Evolutionary conservation across 2,329 filamentous ascomycete species (phyloP).

Genomic region (Trichoderma sp.): DNA sequence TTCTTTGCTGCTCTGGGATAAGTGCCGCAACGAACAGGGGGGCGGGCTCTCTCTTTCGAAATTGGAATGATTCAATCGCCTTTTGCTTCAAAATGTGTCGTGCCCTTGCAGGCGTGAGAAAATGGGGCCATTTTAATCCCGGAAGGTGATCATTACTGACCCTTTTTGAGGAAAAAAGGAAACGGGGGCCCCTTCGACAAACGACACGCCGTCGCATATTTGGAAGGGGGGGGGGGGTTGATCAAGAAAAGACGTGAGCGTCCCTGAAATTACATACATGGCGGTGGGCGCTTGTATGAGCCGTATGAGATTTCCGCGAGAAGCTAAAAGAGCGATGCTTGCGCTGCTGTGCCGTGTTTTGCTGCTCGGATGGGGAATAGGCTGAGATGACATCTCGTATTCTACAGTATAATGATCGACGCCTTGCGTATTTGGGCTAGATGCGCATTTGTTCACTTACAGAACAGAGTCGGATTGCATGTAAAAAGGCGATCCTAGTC

Average conservation of each 20-base stretch:
- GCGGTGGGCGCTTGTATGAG: constrained; percentile 13
- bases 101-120: not conserved
- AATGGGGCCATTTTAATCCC: constrained; percentile 5
- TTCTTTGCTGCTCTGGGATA: constrained; percentile 13
- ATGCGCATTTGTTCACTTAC: not conserved
- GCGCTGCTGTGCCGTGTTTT: not conserved
- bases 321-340: not conserved
- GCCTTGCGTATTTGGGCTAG: not conserved
- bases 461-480: not conserved
- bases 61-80: not conserved
- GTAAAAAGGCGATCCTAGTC: not conserved
- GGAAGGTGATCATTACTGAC: constrained; percentile 6
- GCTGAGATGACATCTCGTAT: not conserved
- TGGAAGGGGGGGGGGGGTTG: not conserved
- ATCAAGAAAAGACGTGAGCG: not conserved
- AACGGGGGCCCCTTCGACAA: not conserved
- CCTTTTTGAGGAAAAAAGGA: not conserved
- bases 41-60: not conserved
- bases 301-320: not conserved
- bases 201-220: constrained; percentile 4
- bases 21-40: constrained; percentile 2
- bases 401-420: not conserved
- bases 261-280: constrained; percentile 1
- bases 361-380: not conserved
- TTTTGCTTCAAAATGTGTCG: not conserved